Base-by-base conservation (phyloP, 2,329 filamentous ascomycete genomes). In the Aspergillus arachidicola region DNA sequence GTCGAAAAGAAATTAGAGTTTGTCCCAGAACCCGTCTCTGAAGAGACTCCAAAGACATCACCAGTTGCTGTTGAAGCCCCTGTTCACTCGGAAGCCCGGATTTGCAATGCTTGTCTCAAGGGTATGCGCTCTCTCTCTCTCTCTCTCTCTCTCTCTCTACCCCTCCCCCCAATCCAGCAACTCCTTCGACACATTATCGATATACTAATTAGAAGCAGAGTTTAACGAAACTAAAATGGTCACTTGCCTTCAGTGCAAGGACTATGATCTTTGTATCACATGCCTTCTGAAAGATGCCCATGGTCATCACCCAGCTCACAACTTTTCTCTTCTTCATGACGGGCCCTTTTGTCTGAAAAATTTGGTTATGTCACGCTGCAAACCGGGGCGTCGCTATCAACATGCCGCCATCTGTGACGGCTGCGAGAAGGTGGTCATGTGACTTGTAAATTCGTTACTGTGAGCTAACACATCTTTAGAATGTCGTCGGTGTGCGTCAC, bases 401-500 rank as follows among this genome's bases (percentile, higher is more conserved):
- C 95, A 99, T 81, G 89, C 91, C 64, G 95, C 96, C 65, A 89
- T 97, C 68, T 99, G 95, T 75, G 95, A 99, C 81, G 92, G 92
- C 46, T 99, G 96, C 77, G 92, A 98, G 72, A 90, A 87, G 78
- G 84, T 85, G 77, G 72, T 16, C 57, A 46, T 63, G 32, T 59
- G 28, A 41, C 30, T 26, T 61, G 23, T 58, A 57, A 30, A 30
- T 48, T 19, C 16, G 41, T 32, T 21, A 26, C 38, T 19, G 16
- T 36, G 16, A 30, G 50, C 71, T 77, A 63, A 77, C 58, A 32
- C 30, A n/a, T 48, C 59, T 55, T 41, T 66, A 89, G 85, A 89
- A 88, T 77, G 95, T 99, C 72, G 84, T 86, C 70, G 96, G 95
- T 71, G 85, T 97, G 62, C 94, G 95, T 70, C 91, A 98, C 86